Base-by-base conservation (phyloP, 179 eudicot genomes). In the Silene coronaria region DNA sequence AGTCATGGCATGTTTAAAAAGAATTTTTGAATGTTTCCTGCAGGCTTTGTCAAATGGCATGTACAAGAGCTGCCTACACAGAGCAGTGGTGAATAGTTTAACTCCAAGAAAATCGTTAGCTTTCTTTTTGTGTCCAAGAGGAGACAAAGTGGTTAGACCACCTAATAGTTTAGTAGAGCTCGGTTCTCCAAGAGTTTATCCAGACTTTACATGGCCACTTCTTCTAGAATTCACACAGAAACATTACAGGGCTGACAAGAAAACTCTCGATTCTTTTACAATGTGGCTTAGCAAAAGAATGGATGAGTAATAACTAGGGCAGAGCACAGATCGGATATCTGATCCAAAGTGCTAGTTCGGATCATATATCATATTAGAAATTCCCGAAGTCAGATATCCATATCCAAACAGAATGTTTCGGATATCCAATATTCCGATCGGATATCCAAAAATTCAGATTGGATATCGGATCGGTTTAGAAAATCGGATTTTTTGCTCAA, bases 11-110 rank as follows among this genome's bases (percentile, higher is more conserved):
- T 6, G 19, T 42, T 32, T 23, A n/a, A 53, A 23, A 64, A 32
- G 42, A 42, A 26, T 27, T 59, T 60, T 64, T 0, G 1, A n/a
- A 19, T 71, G 55, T 70, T 79, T 23, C 58, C 76, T 79, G 42
- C 88, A 93, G 98, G 97, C 98, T n/a, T 83, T 89, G n/a, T 88
- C 98, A 32, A 93, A 93, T 78, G 97, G 95, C 65, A 80, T 80
- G 57, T 91, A 88, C 91, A 88, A 86, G 83, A 91, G 97, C 83
- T 89, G 97, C 84, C 73, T 89, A 59, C 97, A 92, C 84, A 84
- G 97, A 74, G 97, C 97, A 32, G 96, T 92, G 85, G 96, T 92
- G 69, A 93, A 89, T 80, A 87, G 70, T 77, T 73, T 62, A 64
- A 85, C 77, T 62, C 84, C 92, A 55, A 85, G 98, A 76, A 91